A percentile compares a stretch with the other conserved stretches of the same genome.
These are phyloP conservation scores for Deakozyma indianensis DNA, from an alignment of 805 yeast genomes.

Conservation along the genomic window DNA sequence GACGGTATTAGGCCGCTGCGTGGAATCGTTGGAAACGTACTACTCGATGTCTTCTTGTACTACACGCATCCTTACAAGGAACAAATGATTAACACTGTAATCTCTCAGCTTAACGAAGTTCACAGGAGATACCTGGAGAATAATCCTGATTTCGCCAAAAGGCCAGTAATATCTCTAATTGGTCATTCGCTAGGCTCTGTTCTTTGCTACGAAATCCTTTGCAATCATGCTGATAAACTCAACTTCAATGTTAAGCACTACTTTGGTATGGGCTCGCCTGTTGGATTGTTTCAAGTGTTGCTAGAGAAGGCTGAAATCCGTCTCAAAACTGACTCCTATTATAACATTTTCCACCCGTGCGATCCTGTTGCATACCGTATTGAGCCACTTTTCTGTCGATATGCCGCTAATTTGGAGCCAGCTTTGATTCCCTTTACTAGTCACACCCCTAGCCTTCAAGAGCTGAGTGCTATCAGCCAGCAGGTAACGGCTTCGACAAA, in stretches of 20 bases:
- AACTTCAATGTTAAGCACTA: conserved; percentile 60
- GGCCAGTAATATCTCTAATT: conserved; percentile 65
- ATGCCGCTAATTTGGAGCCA: conserved; percentile 36
- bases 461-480: background rate
- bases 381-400: conserved; percentile 60
- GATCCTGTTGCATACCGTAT: conserved; percentile 85
- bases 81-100: conserved; percentile 50
- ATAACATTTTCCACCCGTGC: conserved; percentile 77
- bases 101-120: conserved; percentile 45
- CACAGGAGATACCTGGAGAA: conserved; percentile 41
- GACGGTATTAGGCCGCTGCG: background rate
- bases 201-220: conserved; percentile 59
- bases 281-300: conserved; percentile 71
- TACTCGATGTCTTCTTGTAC: conserved; percentile 82
- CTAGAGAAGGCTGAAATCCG: conserved; percentile 30
- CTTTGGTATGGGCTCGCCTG: conserved; percentile 81
- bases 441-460: conserved; percentile 19
- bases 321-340: conserved; percentile 33
- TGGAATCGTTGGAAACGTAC: conserved; percentile 26
- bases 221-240: conserved; percentile 27
- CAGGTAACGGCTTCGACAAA: conserved; percentile 21
- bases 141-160: conserved; percentile 44
- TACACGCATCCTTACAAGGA: conserved; percentile 56
- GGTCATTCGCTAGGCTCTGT: conserved; percentile 93
- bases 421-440: conserved; percentile 42